Conservation (phyloP, 2,329 filamentous ascomycete genomes). For the Cladosporium sp. region DNA sequence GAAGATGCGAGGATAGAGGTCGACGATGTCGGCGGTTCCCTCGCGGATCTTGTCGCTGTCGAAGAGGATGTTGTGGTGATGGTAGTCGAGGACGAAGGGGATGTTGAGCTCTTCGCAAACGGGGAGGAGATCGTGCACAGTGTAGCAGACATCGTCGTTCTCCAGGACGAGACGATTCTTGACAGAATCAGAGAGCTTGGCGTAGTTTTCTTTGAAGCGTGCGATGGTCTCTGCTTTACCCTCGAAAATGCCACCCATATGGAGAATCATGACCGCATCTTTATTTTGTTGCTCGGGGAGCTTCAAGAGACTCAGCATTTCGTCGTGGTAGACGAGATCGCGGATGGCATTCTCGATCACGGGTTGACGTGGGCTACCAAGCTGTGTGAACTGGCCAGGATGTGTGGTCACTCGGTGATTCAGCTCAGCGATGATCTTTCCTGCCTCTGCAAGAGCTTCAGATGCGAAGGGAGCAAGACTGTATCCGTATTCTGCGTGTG, state of each 20-base stretch:
- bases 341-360: slow-evolving; percentile 76
- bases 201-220: slow-evolving; percentile 76
- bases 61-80: slow-evolving; percentile 95
- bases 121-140: slow-evolving; percentile 86
- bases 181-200: slow-evolving; percentile 63
- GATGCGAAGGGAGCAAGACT: slow-evolving; percentile 79
- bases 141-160: slow-evolving; percentile 92
- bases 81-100: slow-evolving; percentile 86
- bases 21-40: slow-evolving; percentile 78
- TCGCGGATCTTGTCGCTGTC: slow-evolving; percentile 72
- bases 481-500: slow-evolving; percentile 84
- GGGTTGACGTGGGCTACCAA: slow-evolving; percentile 76
- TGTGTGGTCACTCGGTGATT: slow-evolving; percentile 87
- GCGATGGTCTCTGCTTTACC: slow-evolving; percentile 78
- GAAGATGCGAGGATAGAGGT: slow-evolving; percentile 72
- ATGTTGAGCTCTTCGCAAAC: slow-evolving; percentile 94
- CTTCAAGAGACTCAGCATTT: slow-evolving; percentile 75
- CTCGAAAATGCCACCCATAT: slow-evolving; percentile 89
- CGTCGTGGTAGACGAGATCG: slow-evolving; percentile 84
- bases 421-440: slow-evolving; percentile 71
- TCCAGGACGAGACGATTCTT: slow-evolving; percentile 84
- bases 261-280: slow-evolving; percentile 91
- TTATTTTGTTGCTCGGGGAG: slow-evolving; percentile 75
- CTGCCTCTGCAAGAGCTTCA: slow-evolving; percentile 72
- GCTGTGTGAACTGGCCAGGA: slow-evolving; percentile 88